phyloP scores from a whole-genome alignment of 352 stramenopile genomes.

The Peronospora farinosa region DNA sequence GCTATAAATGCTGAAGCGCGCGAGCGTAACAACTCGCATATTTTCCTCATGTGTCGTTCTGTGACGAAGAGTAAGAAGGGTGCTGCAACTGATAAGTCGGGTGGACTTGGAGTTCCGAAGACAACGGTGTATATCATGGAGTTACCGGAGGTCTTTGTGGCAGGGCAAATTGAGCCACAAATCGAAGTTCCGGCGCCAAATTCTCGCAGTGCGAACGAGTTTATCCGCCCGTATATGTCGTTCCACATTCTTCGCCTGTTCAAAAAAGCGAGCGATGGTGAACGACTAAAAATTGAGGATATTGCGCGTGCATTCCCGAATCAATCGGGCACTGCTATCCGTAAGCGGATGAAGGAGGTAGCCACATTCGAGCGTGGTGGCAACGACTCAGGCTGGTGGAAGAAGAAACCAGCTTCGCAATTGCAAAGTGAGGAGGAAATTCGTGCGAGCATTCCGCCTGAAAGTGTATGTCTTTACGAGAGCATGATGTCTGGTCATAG shows the following conservation, averaged over 20 bases:
- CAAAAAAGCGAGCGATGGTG: slow-evolving; percentile 74
- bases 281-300: slow-evolving; percentile 80
- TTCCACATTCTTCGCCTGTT: slow-evolving; percentile 82
- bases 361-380: slow-evolving; percentile 79
- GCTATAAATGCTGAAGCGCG: slow-evolving; percentile 31
- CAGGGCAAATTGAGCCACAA: slow-evolving; percentile 75
- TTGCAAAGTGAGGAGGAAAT: slow-evolving; percentile 76
- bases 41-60: slow-evolving; percentile 68
- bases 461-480: slow-evolving; percentile 81
- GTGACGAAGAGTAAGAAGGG: slow-evolving; percentile 74
- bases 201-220: slow-evolving; percentile 73
- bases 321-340: slow-evolving; percentile 72
- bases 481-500: slow-evolving; percentile 85
- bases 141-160: slow-evolving; percentile 66
- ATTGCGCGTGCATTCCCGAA: slow-evolving; percentile 77
- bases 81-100: slow-evolving; percentile 19
- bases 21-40: slow-evolving; percentile 41
- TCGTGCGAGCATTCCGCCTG: slow-evolving; percentile 59
- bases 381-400: slow-evolving; percentile 81
- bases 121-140: slow-evolving; percentile 76
- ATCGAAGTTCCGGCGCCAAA: slow-evolving; percentile 80
- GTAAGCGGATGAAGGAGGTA: slow-evolving; percentile 84
- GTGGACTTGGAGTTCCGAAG: slow-evolving; percentile 37
- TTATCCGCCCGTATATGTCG: slow-evolving; percentile 83
- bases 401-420: slow-evolving; percentile 59